A percentile compares a stretch with the other conserved stretches of the same genome.
phyloP scores from a whole-genome alignment of 192 early-diverging fungal genomes.

The Pilaira anomala region DNA sequence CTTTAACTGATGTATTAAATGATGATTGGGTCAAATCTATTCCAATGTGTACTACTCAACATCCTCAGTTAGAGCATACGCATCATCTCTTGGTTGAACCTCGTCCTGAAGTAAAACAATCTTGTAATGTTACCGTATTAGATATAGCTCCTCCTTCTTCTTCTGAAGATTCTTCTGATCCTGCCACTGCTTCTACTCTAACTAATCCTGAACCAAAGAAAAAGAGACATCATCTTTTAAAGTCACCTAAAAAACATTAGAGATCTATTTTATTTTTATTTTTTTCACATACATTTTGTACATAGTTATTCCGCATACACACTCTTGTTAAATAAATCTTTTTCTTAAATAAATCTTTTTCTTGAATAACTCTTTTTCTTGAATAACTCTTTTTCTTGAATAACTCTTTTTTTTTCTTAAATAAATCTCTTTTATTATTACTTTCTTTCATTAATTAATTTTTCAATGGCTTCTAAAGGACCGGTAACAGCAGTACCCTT shows the following conservation, averaged over 20 bases:
- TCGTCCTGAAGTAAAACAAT: conserved; percentile 1
- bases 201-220: conserved; percentile 15
- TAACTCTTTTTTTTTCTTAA: neutral
- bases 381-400: neutral
- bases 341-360: neutral
- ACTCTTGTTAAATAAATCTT: too few relatives aligned
- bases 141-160: neutral
- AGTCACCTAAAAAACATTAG: neutral
- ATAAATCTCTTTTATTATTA: too few relatives aligned
- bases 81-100: conserved; percentile 36
- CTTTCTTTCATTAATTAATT: conserved; percentile 13
- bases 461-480: conserved; percentile 9
- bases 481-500: conserved; percentile 31
- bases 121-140: conserved; percentile 21
- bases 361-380: neutral
- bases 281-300: too few relatives aligned
- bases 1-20: conserved; percentile 64
- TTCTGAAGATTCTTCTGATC: conserved; percentile 12
- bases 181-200: neutral
- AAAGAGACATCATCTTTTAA: conserved; percentile 3
- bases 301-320: neutral
- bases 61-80: conserved; percentile 15
- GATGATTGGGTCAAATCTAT: conserved; percentile 76
- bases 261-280: too few relatives aligned
- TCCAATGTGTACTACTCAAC: conserved; percentile 41